Conservation (phyloP, 768 basidiomycete species). For the Tylopilus felleus region DNA sequence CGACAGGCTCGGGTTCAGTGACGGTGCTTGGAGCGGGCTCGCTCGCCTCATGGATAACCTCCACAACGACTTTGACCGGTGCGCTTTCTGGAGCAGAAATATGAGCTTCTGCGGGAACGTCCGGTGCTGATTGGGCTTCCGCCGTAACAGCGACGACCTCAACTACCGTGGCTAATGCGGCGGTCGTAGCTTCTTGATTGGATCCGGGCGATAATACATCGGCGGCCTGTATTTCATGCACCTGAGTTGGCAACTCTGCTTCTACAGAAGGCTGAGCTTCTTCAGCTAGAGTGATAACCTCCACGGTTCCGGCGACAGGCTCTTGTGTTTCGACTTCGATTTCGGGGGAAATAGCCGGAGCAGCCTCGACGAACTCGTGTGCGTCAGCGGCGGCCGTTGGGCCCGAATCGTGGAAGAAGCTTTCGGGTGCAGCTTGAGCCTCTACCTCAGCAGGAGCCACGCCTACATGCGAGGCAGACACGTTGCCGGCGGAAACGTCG, state of each 20-base stretch:
- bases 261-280: neutral
- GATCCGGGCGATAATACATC: neutral
- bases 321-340: neutral
- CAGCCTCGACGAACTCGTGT: neutral
- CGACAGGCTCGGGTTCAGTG: neutral
- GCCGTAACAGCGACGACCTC: neutral
- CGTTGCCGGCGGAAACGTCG: neutral
- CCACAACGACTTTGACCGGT: neutral
- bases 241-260: constrained; percentile 8
- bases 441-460: neutral
- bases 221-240: neutral
- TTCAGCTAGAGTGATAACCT: neutral
- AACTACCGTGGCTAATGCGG: neutral
- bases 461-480: neutral
- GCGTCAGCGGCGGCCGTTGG: neutral
- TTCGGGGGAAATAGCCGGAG: neutral
- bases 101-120: neutral
- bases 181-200: constrained; percentile 2
- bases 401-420: neutral
- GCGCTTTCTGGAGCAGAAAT: neutral
- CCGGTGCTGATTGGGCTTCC: neutral
- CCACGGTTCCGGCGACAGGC: neutral
- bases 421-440: neutral
- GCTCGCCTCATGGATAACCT: neutral
- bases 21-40: neutral